Conservation (phyloP, 352 stramenopile genomes). For the Labyrinthula sp. region DNA sequence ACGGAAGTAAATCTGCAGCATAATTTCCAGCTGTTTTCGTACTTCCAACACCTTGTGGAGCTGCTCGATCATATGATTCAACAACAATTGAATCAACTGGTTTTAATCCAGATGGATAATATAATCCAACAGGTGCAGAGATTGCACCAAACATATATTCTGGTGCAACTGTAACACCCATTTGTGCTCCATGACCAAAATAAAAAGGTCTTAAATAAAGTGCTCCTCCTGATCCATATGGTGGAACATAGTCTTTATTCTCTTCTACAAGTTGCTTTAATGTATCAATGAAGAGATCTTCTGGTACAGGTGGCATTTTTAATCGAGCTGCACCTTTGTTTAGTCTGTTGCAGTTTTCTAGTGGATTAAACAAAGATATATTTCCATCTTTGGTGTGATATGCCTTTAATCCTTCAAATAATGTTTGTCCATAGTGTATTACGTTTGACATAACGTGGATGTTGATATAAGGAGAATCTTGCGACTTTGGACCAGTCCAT, state of each 20-base stretch:
- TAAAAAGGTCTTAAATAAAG: slow-evolving; percentile 60
- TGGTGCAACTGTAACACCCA: slow-evolving; percentile 55
- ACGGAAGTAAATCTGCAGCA: slow-evolving; percentile 58
- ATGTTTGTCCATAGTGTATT: slow-evolving; percentile 33
- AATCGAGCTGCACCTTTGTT: slow-evolving; percentile 43
- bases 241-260: slow-evolving; percentile 63
- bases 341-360: slow-evolving; percentile 57
- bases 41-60: slow-evolving; percentile 49
- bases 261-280: slow-evolving; percentile 46
- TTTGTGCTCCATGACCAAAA: slow-evolving; percentile 52
- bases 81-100: slow-evolving; percentile 54
- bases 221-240: slow-evolving; percentile 47
- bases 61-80: slow-evolving; percentile 55
- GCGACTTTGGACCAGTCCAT: slow-evolving; percentile 2
- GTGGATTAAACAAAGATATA: slow-evolving; percentile 53
- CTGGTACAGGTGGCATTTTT: slow-evolving; percentile 49
- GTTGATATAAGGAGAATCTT: background rate
- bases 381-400: slow-evolving; percentile 50
- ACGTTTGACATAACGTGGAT: slow-evolving; percentile 15
- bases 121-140: slow-evolving; percentile 57
- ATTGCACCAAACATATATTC: slow-evolving; percentile 62
- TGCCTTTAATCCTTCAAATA: slow-evolving; percentile 65
- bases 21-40: slow-evolving; percentile 69
- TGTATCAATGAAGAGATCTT: slow-evolving; percentile 55
- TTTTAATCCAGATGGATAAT: slow-evolving; percentile 54